A percentile compares a stretch with the other conserved stretches of the same genome.
These are phyloP conservation scores for Asterella californica DNA, from an alignment of 225 moss, liverwort and hornwort genomes.

Conservation along the genomic window DNA sequence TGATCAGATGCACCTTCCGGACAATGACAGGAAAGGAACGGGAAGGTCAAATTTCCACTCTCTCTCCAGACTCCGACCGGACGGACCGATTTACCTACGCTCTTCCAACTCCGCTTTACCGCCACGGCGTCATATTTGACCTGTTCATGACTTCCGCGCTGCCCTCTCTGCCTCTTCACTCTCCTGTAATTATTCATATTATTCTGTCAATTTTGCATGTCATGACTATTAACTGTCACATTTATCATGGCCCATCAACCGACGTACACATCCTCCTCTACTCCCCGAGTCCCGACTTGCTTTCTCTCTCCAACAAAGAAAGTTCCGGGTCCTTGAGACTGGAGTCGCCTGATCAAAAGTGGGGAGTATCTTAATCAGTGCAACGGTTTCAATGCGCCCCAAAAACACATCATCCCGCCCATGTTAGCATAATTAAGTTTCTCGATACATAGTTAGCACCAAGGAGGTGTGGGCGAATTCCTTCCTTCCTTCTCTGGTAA, in stretches of 20 bases:
- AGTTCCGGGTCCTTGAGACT: neutral
- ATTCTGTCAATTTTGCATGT: neutral
- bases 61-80: neutral
- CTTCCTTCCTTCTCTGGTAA: neutral
- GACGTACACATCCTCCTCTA: neutral
- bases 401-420: neutral
- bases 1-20: neutral
- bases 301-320: slow-evolving; percentile 5
- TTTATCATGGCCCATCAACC: slow-evolving; percentile 4
- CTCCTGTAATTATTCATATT: slow-evolving; percentile 5
- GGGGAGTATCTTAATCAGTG: too few relatives aligned
- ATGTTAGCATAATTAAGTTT: neutral
- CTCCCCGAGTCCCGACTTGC: neutral
- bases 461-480: neutral
- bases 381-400: neutral
- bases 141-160: slow-evolving; percentile 1
- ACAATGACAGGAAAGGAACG: neutral
- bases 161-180: neutral
- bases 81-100: neutral
- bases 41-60: neutral
- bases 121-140: neutral
- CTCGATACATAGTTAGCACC: neutral
- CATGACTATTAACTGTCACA: slow-evolving; percentile 6
- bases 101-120: neutral
- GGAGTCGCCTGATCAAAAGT: too few relatives aligned